Conservation (phyloP, 169 alveolate species). For the Blepharisma undulans region DNA sequence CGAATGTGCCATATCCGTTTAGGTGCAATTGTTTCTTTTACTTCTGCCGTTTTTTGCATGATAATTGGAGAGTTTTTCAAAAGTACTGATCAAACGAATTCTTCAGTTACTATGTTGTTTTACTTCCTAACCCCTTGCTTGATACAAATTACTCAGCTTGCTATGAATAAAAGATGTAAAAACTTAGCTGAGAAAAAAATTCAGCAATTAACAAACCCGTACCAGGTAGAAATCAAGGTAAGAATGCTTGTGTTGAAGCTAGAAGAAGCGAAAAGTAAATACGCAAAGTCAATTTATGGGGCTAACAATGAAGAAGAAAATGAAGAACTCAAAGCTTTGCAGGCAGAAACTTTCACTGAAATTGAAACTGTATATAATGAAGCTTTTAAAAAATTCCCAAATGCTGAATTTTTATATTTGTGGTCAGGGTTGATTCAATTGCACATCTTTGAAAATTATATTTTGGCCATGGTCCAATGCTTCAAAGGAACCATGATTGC, state of each 20-base stretch:
- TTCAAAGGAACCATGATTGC: conserved; percentile 36
- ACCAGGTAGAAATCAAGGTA: conserved; percentile 35
- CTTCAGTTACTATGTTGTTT: conserved; percentile 27
- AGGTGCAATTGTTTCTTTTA: conserved; percentile 10
- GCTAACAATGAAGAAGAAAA: conserved; percentile 35
- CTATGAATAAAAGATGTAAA: conserved; percentile 21
- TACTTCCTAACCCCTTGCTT: conserved; percentile 35
- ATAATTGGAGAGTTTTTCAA: conserved; percentile 42
- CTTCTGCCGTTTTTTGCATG: conserved; percentile 36
- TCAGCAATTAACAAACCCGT: conserved; percentile 35
- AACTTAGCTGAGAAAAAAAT: conserved; percentile 12
- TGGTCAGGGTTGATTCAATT: conserved; percentile 40
- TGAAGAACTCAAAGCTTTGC: conserved; percentile 1
- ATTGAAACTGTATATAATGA: conserved; percentile 5
- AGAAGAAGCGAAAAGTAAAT: conserved; percentile 14
- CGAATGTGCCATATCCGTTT: conserved; percentile 25
- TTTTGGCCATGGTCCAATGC: conserved; percentile 24
- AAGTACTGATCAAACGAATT: conserved; percentile 28
- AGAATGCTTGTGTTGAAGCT: conserved; percentile 30
- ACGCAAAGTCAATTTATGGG: conserved; percentile 13
- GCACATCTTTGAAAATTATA: conserved; percentile 32
- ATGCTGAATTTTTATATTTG: conserved; percentile 13
- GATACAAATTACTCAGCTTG: conserved; percentile 5
- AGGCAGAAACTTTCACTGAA: conserved; percentile 28
- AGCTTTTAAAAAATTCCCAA: conserved; percentile 35